phyloP scores from a whole-genome alignment of 1,139 yeast genomes.

The Scheffersomyces insectosa region DNA sequence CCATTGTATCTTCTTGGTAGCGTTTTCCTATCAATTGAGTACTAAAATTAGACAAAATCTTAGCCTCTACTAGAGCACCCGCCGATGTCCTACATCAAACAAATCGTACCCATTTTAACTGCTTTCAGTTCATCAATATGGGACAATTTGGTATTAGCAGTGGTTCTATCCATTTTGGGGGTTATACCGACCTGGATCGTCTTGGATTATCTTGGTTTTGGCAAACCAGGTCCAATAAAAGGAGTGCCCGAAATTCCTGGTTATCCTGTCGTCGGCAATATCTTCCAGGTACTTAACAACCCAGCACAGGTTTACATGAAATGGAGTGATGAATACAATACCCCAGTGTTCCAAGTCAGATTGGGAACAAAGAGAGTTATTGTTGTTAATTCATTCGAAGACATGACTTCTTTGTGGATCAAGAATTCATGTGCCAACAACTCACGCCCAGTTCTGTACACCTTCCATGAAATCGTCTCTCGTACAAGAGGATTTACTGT shows the following conservation, averaged over 20 bases:
- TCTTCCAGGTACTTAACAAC: conserved; percentile 46
- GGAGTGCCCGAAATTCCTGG: conserved; percentile 47
- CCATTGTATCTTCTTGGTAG: too few relatives aligned
- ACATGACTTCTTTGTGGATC: conserved; percentile 57
- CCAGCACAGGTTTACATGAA: conserved; percentile 52
- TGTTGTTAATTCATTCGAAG: conserved; percentile 63
- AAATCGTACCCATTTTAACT: too few relatives aligned
- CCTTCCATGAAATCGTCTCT: conserved; percentile 69
- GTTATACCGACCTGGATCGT: too few relatives aligned
- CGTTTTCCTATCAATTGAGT: too few relatives aligned
- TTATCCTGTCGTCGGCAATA: conserved; percentile 55
- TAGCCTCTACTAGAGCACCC: too few relatives aligned
- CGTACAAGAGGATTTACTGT: conserved; percentile 65
- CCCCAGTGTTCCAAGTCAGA: conserved; percentile 57
- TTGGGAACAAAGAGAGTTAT: conserved; percentile 58
- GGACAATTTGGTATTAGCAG: too few relatives aligned
- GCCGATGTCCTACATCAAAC: too few relatives aligned
- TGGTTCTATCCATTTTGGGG: too few relatives aligned
- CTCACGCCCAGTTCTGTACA: conserved; percentile 66
- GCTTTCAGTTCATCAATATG: too few relatives aligned
- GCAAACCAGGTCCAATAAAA: too few relatives aligned
- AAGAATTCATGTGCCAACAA: conserved; percentile 54
- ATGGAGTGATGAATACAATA: conserved; percentile 50
- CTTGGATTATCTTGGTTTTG: too few relatives aligned
- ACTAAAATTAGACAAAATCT: too few relatives aligned